Conservation (phyloP, 176 grass and related monocot species). For the Urochloa ruziziensis region DNA sequence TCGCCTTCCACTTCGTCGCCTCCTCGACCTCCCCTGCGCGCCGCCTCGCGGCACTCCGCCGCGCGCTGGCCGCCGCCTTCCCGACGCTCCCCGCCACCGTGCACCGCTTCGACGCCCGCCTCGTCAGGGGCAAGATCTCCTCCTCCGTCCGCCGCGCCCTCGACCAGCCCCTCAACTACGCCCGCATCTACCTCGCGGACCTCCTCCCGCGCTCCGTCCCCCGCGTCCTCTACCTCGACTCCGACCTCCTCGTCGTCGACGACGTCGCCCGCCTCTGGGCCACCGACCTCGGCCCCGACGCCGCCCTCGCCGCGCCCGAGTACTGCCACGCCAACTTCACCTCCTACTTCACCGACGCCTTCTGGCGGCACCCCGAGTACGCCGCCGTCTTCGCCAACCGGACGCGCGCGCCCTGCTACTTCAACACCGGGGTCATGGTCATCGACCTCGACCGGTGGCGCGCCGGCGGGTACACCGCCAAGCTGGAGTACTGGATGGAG, state of each 20-base stretch:
- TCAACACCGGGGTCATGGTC: slow-evolving; percentile 99
- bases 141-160: slow-evolving; percentile 90
- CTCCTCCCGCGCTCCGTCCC: slow-evolving; percentile 63
- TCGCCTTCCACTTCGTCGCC: slow-evolving; percentile 84
- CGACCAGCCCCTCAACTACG: slow-evolving; percentile 98
- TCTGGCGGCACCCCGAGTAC: slow-evolving; percentile 69
- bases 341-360: slow-evolving; percentile 88
- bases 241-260: slow-evolving; percentile 89
- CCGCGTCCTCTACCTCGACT: slow-evolving; percentile 95
- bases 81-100: slow-evolving; percentile 73
- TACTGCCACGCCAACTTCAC: slow-evolving; percentile 99
- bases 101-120: slow-evolving; percentile 78
- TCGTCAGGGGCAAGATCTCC: slow-evolving; percentile 92
- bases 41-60: slow-evolving; percentile 61
- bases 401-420: slow-evolving; percentile 71
- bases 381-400: slow-evolving; percentile 58
- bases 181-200: slow-evolving; percentile 95
- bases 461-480: slow-evolving; percentile 57
- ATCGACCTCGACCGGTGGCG: slow-evolving; percentile 90
- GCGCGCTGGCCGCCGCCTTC: slow-evolving; percentile 69
- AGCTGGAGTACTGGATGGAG: slow-evolving; percentile 98
- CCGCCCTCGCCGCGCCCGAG: slow-evolving; percentile 83
- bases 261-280: slow-evolving; percentile 89
- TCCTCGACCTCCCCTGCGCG: slow-evolving; percentile 56
- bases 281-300: slow-evolving; percentile 61